Conservation (phyloP, 345 rosid genomes). For the Populus tremula region DNA sequence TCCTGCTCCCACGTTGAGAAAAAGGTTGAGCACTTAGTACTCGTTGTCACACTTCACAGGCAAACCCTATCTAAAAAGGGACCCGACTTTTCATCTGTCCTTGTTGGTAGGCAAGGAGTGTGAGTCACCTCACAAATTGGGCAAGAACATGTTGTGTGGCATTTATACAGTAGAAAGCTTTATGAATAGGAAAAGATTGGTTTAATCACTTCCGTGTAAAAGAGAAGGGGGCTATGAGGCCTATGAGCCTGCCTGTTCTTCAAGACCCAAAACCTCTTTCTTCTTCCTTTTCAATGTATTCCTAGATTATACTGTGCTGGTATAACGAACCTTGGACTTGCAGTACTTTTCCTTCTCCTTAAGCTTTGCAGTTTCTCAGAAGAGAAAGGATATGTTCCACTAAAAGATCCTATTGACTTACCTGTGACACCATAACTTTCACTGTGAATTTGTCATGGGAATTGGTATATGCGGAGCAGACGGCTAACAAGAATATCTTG, state of each 20-base stretch:
- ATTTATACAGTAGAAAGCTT: neutral
- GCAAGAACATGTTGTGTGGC: constrained; percentile 1
- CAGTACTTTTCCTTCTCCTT: neutral
- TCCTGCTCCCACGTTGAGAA: neutral
- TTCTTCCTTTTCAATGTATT: neutral
- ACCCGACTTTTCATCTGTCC: neutral
- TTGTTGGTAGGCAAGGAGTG: neutral
- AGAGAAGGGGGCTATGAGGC: neutral
- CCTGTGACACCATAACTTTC: neutral
- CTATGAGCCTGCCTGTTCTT: neutral
- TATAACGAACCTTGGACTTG: neutral
- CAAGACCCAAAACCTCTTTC: neutral
- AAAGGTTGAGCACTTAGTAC: neutral
- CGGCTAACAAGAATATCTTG: neutral
- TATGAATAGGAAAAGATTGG: neutral
- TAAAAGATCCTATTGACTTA: neutral
- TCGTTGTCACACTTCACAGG: neutral
- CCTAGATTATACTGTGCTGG: no score
- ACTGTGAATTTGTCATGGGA: neutral
- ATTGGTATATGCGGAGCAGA: neutral
- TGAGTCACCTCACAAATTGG: constrained; percentile 3
- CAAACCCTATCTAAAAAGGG: neutral
- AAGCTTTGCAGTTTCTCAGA: no score
- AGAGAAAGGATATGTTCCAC: no score
- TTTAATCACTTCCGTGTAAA: neutral